phyloP scores from a whole-genome alignment of 257 asterid genomes.

The Solanum okadae region DNA sequence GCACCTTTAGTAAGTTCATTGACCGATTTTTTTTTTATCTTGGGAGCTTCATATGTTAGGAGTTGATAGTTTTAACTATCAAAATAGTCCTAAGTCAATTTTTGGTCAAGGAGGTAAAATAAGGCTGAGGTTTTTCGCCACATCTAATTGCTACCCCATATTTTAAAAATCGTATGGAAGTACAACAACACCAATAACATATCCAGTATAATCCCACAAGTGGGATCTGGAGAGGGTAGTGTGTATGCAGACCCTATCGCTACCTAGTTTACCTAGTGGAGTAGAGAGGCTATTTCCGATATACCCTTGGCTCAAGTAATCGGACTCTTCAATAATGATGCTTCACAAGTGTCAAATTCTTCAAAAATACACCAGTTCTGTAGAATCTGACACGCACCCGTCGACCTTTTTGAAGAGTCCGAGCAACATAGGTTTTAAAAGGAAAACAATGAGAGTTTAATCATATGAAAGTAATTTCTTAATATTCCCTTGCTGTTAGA shows the following conservation, averaged over 20 bases:
- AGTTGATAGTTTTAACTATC: not conserved
- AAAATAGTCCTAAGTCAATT: not conserved
- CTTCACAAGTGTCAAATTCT: not conserved
- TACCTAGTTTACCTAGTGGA: not conserved
- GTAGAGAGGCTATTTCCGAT: not conserved
- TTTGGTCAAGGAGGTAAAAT: not conserved
- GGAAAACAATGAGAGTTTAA: not conserved
- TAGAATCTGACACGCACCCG: not conserved
- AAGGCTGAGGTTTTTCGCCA: not conserved
- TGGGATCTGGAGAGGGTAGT: not conserved
- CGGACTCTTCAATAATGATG: not conserved
- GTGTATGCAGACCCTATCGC: not conserved
- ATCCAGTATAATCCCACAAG: not conserved
- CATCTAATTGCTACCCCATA: not conserved
- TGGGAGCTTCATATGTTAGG: not conserved
- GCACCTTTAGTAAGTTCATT: not conserved
- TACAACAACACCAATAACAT: not conserved
- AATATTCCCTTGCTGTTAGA: not conserved
- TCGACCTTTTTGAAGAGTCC: not conserved
- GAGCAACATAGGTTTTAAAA: not conserved
- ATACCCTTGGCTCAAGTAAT: not conserved
- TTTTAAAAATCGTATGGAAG: not conserved
- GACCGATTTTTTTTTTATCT: not conserved
- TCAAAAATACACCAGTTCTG: not conserved
- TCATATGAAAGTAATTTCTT: not conserved